phyloP scores from a whole-genome alignment of 768 basidiomycete species.

The Suillus weaverae region DNA sequence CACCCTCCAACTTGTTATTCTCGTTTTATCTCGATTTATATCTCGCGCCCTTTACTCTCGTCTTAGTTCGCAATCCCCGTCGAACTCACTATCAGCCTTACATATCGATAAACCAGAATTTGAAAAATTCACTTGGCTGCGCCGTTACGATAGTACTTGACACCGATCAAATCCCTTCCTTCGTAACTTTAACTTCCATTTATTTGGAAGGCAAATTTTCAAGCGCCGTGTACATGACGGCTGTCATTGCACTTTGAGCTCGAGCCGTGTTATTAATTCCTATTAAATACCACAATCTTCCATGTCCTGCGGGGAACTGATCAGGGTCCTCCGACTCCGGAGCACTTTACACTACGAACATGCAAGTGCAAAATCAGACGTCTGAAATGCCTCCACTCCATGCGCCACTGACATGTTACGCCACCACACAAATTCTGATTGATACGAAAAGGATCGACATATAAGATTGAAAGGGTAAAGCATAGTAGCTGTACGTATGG shows the following conservation, averaged over 20 bases:
- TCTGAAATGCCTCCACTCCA: slow-evolving; percentile 14
- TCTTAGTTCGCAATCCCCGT: too few species aligned
- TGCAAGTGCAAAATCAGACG: not conserved
- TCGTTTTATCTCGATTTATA: too few species aligned
- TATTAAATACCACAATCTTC: not conserved
- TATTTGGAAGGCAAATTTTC: not conserved
- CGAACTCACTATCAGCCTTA: too few species aligned
- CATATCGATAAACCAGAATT: too few species aligned
- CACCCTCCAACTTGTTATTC: too few species aligned
- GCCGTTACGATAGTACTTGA: too few species aligned
- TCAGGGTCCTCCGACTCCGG: not conserved
- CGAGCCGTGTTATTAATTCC: too few species aligned
- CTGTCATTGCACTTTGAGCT: not conserved
- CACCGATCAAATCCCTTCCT: too few species aligned
- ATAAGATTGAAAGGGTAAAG: not conserved
- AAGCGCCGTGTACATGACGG: not conserved
- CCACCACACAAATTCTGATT: not conserved
- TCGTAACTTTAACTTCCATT: too few species aligned
- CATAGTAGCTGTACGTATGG: not conserved
- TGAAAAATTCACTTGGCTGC: too few species aligned
- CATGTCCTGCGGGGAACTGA: not conserved
- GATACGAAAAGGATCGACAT: not conserved
- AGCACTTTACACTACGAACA: not conserved
- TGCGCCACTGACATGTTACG: slow-evolving; percentile 2
- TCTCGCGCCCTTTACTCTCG: too few species aligned